Percentiles rank a stretch among this genome's conserved stretches.
Conservation (phyloP, 805 yeast species). For the Ogataea philodendri region DNA sequence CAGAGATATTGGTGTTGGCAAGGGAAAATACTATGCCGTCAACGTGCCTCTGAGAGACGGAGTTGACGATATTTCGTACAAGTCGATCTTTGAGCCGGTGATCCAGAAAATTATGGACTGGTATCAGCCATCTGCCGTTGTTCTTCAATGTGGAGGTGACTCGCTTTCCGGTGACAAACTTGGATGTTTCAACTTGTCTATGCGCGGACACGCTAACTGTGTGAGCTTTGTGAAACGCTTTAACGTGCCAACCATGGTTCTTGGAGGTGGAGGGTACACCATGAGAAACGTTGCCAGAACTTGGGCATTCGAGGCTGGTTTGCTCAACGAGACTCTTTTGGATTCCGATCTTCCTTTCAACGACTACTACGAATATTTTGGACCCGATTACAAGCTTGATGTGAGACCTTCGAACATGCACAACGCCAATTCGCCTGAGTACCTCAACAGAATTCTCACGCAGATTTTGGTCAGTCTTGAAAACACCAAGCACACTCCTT, state of each 20-base stretch:
- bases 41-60: conserved; percentile 91
- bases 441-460: conserved; percentile 76
- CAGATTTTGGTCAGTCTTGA: conserved; percentile 78
- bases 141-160: conserved; percentile 98
- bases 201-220: conserved; percentile 95
- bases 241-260: conserved; percentile 85
- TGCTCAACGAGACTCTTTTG: conserved; percentile 73
- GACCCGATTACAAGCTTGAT: conserved; percentile 93
- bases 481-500: conserved; percentile 94
- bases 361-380: conserved; percentile 95
- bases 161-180: conserved; percentile 92
- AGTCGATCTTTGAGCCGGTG: conserved; percentile 85
- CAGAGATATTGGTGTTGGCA: conserved; percentile 79
- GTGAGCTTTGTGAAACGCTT: conserved; percentile 82
- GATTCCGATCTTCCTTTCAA: conserved; percentile 84
- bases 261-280: conserved; percentile 99
- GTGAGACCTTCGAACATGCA: conserved; percentile 96
- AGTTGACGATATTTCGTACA: conserved; percentile 85
- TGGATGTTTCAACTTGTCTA: conserved; percentile 93
- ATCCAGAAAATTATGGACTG: conserved; percentile 72
- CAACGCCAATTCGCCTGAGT: conserved; percentile 92
- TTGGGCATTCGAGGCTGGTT: conserved; percentile 93
- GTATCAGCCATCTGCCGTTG: conserved; percentile 95
- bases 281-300: conserved; percentile 94
- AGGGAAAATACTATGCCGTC: conserved; percentile 78